phyloP scores from a whole-genome alignment of 2,329 filamentous ascomycete genomes.

The Pseudogymnoascus pannorum region DNA sequence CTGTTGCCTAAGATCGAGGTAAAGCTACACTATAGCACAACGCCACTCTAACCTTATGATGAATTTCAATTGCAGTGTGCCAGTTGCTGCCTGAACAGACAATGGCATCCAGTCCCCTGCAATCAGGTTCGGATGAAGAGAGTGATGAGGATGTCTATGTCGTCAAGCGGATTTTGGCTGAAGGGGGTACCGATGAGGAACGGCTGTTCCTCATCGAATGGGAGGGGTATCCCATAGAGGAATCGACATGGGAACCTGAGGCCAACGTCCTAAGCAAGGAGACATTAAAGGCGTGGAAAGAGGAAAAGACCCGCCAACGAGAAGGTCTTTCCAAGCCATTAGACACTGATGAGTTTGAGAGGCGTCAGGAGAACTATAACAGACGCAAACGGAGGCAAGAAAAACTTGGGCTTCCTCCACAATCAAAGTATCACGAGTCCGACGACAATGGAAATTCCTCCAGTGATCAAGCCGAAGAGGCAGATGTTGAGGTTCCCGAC shows the following conservation, averaged over 20 bases:
- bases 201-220: constrained; percentile 56
- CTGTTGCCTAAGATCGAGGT: not conserved
- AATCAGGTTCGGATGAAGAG: not conserved
- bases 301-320: constrained; percentile 17
- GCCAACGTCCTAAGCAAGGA: constrained; percentile 32
- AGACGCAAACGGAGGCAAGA: not conserved
- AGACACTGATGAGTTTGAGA: constrained; percentile 18
- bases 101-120: not conserved
- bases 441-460: constrained; percentile 18
- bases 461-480: constrained; percentile 25
- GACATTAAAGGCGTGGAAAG: constrained; percentile 29
- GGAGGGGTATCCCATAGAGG: constrained; percentile 50
- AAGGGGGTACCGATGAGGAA: constrained; percentile 32
- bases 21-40: not conserved
- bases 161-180: constrained; percentile 43
- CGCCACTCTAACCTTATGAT: not conserved
- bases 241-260: constrained; percentile 47
- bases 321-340: constrained; percentile 18
- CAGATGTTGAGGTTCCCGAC: constrained; percentile 9
- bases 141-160: constrained; percentile 28
- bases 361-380: constrained; percentile 14
- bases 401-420: not conserved
- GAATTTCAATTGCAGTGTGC: not conserved
- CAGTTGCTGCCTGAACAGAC: not conserved
- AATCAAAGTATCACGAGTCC: constrained; percentile 12